phyloP scores from a whole-genome alignment of 257 asterid genomes.

The Nicotiana obtusifolia region DNA sequence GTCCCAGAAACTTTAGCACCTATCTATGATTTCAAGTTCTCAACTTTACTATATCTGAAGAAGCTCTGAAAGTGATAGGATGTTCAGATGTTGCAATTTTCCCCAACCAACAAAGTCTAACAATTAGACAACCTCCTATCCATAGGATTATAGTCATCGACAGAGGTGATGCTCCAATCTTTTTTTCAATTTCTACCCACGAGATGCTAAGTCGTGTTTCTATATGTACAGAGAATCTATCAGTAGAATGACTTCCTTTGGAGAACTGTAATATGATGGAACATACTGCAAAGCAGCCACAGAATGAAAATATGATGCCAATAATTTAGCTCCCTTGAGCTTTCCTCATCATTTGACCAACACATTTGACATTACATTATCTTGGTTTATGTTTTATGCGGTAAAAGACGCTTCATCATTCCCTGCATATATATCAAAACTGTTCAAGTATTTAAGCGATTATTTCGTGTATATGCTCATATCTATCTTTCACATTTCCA shows the following conservation, averaged over 20 bases:
- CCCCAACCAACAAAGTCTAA: neutral
- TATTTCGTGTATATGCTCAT: no score
- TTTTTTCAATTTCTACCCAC: neutral
- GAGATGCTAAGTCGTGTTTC: neutral
- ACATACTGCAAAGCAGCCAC: neutral
- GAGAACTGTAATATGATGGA: neutral
- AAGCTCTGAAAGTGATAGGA: neutral
- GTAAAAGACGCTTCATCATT: neutral
- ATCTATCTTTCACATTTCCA: no score
- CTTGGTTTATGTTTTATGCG: neutral
- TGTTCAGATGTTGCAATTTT: neutral
- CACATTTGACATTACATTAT: neutral
- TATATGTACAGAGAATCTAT: neutral
- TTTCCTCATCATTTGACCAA: neutral
- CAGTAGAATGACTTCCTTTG: no score
- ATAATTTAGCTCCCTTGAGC: neutral
- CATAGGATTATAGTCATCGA: neutral
- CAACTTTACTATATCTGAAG: no score
- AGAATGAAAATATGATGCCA: neutral
- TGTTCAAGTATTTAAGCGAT: neutral
- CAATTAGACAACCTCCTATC: neutral
- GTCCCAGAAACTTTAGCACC: neutral
- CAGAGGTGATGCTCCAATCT: neutral
- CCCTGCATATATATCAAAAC: neutral
- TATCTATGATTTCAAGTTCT: neutral